Conservation (phyloP, 2,329 filamentous ascomycete species). For the Scedosporium aurantiacum region DNA sequence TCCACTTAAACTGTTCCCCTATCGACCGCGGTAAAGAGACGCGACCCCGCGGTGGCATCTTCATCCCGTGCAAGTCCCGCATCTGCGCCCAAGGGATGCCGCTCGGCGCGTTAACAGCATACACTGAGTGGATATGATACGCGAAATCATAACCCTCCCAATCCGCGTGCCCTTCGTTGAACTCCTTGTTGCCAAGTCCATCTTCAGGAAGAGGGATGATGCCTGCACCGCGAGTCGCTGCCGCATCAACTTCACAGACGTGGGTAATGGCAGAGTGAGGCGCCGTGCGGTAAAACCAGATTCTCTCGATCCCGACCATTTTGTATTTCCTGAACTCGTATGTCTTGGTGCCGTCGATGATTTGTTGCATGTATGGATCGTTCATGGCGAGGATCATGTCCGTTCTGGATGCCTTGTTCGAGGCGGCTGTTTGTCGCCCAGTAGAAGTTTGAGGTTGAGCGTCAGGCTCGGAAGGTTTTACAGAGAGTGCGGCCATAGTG, state of each 20-base stretch:
- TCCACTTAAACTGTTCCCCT: no score
- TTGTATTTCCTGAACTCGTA: slow-evolving; percentile 17
- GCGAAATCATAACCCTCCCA: slow-evolving; percentile 19
- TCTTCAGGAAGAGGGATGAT: slow-evolving; percentile 7
- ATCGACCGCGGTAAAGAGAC: no score
- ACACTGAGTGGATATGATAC: slow-evolving; percentile 13
- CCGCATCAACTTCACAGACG: slow-evolving; percentile 13
- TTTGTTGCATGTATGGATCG: slow-evolving; percentile 12
- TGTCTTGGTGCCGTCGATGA: slow-evolving; percentile 14
- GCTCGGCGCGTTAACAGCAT: background rate
- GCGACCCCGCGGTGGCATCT: no score
- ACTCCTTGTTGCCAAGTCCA: slow-evolving; percentile 17
- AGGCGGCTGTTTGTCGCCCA: no score
- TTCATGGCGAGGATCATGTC: background rate
- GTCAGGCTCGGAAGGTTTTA: no score
- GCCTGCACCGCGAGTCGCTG: background rate
- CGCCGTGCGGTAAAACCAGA: slow-evolving; percentile 17
- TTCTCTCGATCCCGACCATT: slow-evolving; percentile 11
- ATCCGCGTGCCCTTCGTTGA: slow-evolving; percentile 13
- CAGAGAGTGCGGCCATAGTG: no score
- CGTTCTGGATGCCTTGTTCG: background rate
- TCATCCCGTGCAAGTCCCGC: no score
- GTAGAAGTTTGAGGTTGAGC: no score
- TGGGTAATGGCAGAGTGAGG: slow-evolving; percentile 17
- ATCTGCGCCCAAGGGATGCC: no score